phyloP scores from a whole-genome alignment of 352 stramenopile species.

The Chrysophaeum taylorii region DNA sequence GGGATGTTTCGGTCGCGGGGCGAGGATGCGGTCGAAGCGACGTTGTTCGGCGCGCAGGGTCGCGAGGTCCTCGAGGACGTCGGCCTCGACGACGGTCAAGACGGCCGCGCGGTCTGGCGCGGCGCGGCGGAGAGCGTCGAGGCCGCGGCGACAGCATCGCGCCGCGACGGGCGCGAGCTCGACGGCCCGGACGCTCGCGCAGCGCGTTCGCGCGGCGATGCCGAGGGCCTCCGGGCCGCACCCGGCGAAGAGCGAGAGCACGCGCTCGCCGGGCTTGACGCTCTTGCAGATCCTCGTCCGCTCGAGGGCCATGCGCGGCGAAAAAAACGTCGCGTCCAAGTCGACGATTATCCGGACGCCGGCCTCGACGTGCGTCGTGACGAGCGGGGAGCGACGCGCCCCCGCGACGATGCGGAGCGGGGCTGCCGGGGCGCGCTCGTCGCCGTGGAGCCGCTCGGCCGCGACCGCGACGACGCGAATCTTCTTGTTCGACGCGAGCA shows the following conservation, averaged over 20 bases:
- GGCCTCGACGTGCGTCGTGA: conserved; percentile 51
- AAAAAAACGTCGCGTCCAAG: conserved; percentile 52
- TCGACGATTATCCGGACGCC: conserved; percentile 54
- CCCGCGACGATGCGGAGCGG: conserved; percentile 28
- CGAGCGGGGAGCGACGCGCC: conserved; percentile 34
- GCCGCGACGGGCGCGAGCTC: conserved; percentile 46
- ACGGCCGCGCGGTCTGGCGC: conserved; percentile 39
- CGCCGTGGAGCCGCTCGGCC: background rate
- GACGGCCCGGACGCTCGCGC: conserved; percentile 38
- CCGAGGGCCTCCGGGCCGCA: conserved; percentile 52
- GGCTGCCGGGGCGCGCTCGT: background rate
- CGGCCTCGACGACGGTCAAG: conserved; percentile 44
- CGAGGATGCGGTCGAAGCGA: conserved; percentile 48
- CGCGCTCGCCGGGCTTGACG: conserved; percentile 43
- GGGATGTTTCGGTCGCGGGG: conserved; percentile 50
- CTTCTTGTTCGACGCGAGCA: conserved; percentile 49
- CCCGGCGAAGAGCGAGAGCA: conserved; percentile 51
- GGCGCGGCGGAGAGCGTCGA: conserved; percentile 45
- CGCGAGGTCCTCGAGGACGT: conserved; percentile 41
- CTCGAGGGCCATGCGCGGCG: conserved; percentile 47
- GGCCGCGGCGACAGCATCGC: conserved; percentile 34
- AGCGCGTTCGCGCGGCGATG: conserved; percentile 45
- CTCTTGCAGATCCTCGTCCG: conserved; percentile 46
- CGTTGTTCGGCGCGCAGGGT: conserved; percentile 20
- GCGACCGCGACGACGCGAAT: conserved; percentile 44